phyloP scores from a whole-genome alignment of 164 flowering plant species.

The Paratinospora sagittata region DNA sequence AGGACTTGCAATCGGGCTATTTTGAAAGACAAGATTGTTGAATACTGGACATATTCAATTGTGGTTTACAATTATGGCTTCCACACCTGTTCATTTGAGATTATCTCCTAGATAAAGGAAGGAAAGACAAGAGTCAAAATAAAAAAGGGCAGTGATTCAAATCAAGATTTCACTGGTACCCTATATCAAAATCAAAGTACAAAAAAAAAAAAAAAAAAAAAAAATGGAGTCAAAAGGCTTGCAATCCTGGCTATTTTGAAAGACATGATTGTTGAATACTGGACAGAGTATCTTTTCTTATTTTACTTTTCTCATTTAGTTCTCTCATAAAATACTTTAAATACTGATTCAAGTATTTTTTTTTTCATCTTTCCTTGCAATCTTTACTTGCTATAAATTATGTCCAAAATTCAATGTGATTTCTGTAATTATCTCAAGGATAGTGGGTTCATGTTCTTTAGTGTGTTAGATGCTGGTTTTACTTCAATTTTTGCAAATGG shows the following conservation, averaged over 20 bases:
- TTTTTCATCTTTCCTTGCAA: neutral
- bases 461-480: neutral
- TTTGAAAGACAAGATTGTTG: neutral
- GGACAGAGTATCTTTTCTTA: neutral
- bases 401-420: neutral
- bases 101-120: too few relatives aligned
- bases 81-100: too few relatives aligned
- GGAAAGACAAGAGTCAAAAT: too few relatives aligned
- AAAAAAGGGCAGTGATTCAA: too few relatives aligned
- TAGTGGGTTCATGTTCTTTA: neutral
- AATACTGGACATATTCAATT: too few relatives aligned
- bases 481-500: neutral
- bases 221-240: too few relatives aligned
- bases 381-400: neutral
- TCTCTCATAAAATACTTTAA: neutral
- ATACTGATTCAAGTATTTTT: neutral
- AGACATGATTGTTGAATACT: neutral
- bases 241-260: neutral
- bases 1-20: too few relatives aligned
- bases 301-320: neutral
- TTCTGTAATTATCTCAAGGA: neutral
- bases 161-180: too few relatives aligned
- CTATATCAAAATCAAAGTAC: too few relatives aligned
- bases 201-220: too few relatives aligned
- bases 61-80: too few relatives aligned